Evolutionary conservation across 768 basidiomycete species (phyloP), one percentile per base, ranked within the genome.

Genomic region (Gelatoporia subvermispora): DNA sequence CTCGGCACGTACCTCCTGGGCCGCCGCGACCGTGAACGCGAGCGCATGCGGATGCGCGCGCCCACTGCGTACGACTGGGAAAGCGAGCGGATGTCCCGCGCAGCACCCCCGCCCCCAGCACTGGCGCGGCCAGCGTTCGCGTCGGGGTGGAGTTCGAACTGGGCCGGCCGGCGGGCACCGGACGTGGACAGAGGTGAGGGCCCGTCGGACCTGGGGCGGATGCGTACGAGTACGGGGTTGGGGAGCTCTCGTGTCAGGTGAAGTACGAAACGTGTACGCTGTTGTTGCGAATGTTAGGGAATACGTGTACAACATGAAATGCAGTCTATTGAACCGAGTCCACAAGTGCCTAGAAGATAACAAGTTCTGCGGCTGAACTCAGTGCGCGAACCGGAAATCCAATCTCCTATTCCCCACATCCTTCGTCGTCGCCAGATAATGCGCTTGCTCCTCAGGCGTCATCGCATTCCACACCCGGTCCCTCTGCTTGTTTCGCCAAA

Each of bases 141-240:
- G 62, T 20, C 66, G 62, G 43, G 54, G 50, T 45, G 49, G 7
- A 43, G 39, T 24, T 34, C 40, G 37, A 48, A 39, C 31, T 17
- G 38, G 35, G 48, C 28, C 35, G 49, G 48, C 31, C 51, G 45
- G 49, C 46, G 49, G 46, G 43, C 35, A 49, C 35, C 38, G 53
- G 66, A 34, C 45, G 71, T 75, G 18, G 82, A 85, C 58, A 71
- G 85, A 48, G 82, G 81, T 5, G 85, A 86, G 61, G 85, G 86
- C 5, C 63, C 81, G 15, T 88, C 85, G 21, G 79, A 74, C 60
- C 59, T 88, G 41, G 90, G 88, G 5, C 53, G 77, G 20, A 82
- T 87, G 76, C 77, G 90, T 62, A 71, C 78, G 31, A 88, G 88
- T 60, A 87, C 88, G 15, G 91, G 88, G 0, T 78, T 85, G 48